These are phyloP conservation scores for Trichoderma erinaceum DNA, from an alignment of 495 filamentous ascomycete species.

Conservation along the genomic window DNA sequence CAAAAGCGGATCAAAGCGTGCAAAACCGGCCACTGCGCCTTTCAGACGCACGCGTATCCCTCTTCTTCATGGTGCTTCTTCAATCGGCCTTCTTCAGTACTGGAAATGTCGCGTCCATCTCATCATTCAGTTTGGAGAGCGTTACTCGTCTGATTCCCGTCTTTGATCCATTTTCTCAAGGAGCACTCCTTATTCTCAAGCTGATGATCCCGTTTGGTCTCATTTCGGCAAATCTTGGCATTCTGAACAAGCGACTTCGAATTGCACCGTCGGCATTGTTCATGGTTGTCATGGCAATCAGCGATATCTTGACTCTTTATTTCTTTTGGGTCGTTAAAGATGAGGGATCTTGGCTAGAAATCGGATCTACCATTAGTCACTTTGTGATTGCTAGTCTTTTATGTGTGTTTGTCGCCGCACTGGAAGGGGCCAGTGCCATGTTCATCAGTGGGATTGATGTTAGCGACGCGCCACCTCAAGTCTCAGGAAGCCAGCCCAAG, in stretches of 20 bases:
- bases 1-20: background rate
- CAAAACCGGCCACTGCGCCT: conserved; percentile 67
- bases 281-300: conserved; percentile 89
- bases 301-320: conserved; percentile 87
- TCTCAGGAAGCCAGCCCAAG: background rate
- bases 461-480: conserved; percentile 25
- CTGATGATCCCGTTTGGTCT: conserved; percentile 90
- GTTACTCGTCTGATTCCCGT: conserved; percentile 88
- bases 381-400: conserved; percentile 87
- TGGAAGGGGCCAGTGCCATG: conserved; percentile 80
- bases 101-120: conserved; percentile 91
- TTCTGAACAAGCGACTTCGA: conserved; percentile 79
- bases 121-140: conserved; percentile 88
- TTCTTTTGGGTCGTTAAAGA: conserved; percentile 98
- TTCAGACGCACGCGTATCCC: conserved; percentile 73
- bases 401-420: conserved; percentile 81
- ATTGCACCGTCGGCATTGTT: conserved; percentile 81
- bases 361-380: conserved; percentile 90
- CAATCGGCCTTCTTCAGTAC: conserved; percentile 97
- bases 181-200: conserved; percentile 80
- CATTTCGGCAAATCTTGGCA: conserved; percentile 87
- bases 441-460: conserved; percentile 81
- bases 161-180: conserved; percentile 91
- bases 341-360: conserved; percentile 95
- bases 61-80: conserved; percentile 93